Percentiles rank a stretch among this genome's conserved stretches.
Evolutionary conservation across 768 basidiomycete genomes (phyloP).

Genomic region (Brasilioporus rufonigricans): DNA sequence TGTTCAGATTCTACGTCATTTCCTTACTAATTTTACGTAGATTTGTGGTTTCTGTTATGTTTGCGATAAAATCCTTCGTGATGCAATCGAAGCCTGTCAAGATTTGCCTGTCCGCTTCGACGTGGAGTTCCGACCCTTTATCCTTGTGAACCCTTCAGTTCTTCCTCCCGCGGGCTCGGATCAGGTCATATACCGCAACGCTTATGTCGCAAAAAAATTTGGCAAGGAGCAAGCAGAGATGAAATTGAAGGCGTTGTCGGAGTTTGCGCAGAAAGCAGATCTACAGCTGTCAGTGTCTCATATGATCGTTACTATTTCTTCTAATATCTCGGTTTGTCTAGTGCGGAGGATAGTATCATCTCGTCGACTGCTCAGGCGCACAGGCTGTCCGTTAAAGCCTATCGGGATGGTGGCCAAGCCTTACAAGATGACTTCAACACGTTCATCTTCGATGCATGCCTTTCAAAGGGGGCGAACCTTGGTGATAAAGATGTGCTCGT

Average conservation of each 20-base stretch:
- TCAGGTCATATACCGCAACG: constrained; percentile 16
- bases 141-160: constrained; percentile 15
- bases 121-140: constrained; percentile 33
- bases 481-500: constrained; percentile 36
- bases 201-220: constrained; percentile 19
- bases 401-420: constrained; percentile 34
- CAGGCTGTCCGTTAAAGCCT: constrained; percentile 43
- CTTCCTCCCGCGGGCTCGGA: neutral
- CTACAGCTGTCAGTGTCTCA: constrained; percentile 22
- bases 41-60: constrained; percentile 38
- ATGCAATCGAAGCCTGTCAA: constrained; percentile 32
- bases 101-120: constrained; percentile 32
- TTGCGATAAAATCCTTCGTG: constrained; percentile 31
- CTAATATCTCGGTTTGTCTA: constrained; percentile 13
- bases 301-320: neutral
- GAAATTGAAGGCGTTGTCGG: constrained; percentile 21
- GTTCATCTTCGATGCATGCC: constrained; percentile 39
- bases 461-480: constrained; percentile 35
- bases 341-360: constrained; percentile 36
- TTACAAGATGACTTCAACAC: constrained; percentile 37
- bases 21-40: constrained; percentile 8
- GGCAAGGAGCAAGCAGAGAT: constrained; percentile 27
- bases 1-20: neutral
- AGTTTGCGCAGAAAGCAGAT: constrained; percentile 25
- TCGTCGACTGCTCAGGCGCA: constrained; percentile 41